Conservation (phyloP, 83 land plant species). For the Picea abies region DNA sequence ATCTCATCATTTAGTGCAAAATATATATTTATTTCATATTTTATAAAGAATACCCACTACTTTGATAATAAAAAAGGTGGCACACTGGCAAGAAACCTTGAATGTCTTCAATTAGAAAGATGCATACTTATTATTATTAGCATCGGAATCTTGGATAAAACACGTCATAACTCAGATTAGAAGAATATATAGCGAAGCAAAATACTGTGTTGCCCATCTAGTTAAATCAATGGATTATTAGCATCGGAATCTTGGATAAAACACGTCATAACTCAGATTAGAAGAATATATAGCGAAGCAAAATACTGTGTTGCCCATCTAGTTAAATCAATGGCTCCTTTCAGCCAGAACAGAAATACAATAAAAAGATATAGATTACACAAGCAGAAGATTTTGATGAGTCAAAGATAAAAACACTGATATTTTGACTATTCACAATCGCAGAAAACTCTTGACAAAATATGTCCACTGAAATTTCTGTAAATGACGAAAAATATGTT, state of each 20-base stretch:
- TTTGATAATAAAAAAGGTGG: background rate
- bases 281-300: background rate
- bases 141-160: background rate
- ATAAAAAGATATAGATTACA: background rate
- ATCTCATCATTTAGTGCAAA: background rate
- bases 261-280: background rate
- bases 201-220: background rate
- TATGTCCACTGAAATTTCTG: background rate
- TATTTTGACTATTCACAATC: background rate
- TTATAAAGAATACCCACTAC: background rate
- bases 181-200: background rate
- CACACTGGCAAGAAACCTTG: background rate
- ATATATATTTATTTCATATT: background rate
- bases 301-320: background rate
- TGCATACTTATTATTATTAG: background rate
- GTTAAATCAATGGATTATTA: background rate
- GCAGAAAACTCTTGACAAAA: background rate
- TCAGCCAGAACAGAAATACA: background rate
- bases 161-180: background rate
- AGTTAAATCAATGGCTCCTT: background rate
- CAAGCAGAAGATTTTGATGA: background rate
- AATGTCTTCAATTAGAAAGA: background rate
- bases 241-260: background rate
- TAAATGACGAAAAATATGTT: background rate
- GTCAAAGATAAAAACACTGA: background rate